Base-by-base conservation (phyloP, 1,284 basidiomycete genomes). In the Calocybe gambosa region DNA sequence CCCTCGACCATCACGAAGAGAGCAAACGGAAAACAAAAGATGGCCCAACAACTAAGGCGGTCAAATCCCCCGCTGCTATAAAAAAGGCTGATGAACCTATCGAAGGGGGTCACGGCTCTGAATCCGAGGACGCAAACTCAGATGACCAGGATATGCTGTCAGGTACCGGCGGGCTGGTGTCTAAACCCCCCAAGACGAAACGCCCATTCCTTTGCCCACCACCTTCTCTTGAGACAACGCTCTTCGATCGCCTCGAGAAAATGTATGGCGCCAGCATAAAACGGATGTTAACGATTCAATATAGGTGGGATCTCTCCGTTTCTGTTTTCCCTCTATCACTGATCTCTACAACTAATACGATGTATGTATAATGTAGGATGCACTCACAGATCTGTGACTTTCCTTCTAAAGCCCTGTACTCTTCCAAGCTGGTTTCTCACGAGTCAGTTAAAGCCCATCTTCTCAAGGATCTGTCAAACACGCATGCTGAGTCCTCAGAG, bases 241-340 rank as follows among this genome's bases (percentile, higher is more conserved):
- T 98, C 20, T 99, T 99, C 58, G 90, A 94, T 51, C 80, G 95
- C 5, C 69, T 97, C 2, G 89, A 98, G 61, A 75, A 73, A 40
- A 85, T 95, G 72, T 94, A 93, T 55, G 93, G 94, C 0, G 65
- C 77, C 0, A 71, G 74, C 1, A 85, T 95, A 63, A 96, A 96
- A 61, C 76, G 85, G 6, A 85, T 98, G 75, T 77, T 99, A 16
- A 79, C 83, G 26, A 73, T 91, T 2, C 91, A 94, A 65, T 92
- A 94, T 61, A 79, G 91, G 87, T 89, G 40, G 35, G 19, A 29
- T 21, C 75, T 62, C 10, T 26, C n/a, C 28, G 13, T 2, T 36
- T 45, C 10, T 37, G 3, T 38, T 33, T 8, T 43, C 21, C 43
- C 16, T 35, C 12, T 46, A 18, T 10, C 12, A 18, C n/a, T 21